Percentiles rank a stretch among this genome's conserved stretches.
Conservation (phyloP, 129 eudicot genomes). For the Tagetes patula region DNA sequence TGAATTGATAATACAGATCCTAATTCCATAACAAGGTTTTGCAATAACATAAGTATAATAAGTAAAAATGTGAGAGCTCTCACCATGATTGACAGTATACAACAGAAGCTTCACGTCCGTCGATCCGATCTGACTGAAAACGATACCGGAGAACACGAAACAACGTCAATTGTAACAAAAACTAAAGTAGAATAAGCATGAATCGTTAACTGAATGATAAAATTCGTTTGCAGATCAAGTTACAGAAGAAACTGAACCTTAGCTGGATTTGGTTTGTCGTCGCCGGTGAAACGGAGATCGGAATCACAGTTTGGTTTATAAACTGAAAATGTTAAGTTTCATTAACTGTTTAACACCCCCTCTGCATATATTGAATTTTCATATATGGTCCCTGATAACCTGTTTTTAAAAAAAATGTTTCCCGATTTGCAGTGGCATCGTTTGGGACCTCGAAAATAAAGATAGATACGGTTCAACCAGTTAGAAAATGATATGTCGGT, state of each 20-base stretch:
- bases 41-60: neutral
- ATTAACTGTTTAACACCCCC: neutral
- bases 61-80: neutral
- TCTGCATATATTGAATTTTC: neutral
- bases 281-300: slow-evolving; percentile 6
- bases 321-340: neutral
- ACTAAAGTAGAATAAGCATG: neutral
- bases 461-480: neutral
- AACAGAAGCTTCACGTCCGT: slow-evolving; percentile 13
- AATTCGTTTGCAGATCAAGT: neutral
- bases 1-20: slow-evolving; percentile 15
- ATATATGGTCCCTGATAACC: neutral
- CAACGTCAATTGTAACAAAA: neutral
- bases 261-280: neutral
- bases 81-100: slow-evolving; percentile 23
- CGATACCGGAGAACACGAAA: slow-evolving; percentile 9
- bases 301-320: neutral
- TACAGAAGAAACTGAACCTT: slow-evolving; percentile 7
- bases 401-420: too few species aligned
- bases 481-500: neutral
- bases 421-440: neutral
- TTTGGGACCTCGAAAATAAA: too few species aligned
- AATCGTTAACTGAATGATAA: neutral
- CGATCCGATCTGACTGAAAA: slow-evolving; percentile 19
- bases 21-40: slow-evolving; percentile 2